Evolutionary conservation across 768 basidiomycete species (phyloP).

Genomic region (Serendipita vermifera): DNA sequence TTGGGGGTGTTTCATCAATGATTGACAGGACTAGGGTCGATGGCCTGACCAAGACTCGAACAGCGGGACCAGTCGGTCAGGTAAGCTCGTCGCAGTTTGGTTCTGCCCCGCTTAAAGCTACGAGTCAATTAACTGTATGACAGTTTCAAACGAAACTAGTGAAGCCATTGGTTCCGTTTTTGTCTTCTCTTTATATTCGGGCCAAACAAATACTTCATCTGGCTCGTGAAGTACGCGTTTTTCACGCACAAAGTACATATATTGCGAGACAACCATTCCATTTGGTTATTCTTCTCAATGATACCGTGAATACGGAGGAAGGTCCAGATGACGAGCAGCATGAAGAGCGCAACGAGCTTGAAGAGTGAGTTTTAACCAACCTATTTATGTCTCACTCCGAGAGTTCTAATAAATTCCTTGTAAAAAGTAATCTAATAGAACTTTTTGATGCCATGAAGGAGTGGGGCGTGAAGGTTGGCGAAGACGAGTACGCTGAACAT

Average conservation of each 20-base stretch:
- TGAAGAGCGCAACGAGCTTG: background rate
- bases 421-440: background rate
- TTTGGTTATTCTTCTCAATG: background rate
- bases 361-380: background rate
- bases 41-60: no score
- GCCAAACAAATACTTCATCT: background rate
- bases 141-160: slow-evolving; percentile 1
- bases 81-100: no score
- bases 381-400: no score
- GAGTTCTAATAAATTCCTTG: background rate
- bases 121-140: no score
- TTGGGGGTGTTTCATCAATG: no score
- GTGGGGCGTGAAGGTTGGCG: background rate
- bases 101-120: no score
- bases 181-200: background rate
- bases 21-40: no score
- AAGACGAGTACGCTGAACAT: background rate
- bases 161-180: slow-evolving; percentile 2
- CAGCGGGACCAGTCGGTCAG: no score
- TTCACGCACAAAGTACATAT: background rate
- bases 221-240: background rate
- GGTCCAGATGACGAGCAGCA: background rate
- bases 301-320: background rate
- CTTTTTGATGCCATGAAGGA: background rate
- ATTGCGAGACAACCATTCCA: background rate